Base-by-base conservation (phyloP, 495 filamentous ascomycete species). In the Hypoxylon intermedium region DNA sequence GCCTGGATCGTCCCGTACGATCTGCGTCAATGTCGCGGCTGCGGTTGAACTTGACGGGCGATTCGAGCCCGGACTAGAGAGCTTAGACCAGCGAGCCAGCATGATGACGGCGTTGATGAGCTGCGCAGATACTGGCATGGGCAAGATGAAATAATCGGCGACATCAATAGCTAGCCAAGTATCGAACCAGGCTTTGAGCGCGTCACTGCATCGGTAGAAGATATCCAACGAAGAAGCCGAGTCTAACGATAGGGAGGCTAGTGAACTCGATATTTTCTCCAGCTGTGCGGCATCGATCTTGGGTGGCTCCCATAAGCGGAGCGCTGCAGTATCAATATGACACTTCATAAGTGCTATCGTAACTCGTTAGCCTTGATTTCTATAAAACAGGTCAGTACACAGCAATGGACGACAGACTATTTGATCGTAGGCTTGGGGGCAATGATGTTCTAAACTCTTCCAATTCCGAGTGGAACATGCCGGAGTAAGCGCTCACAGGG, bases 181-280 rank as follows among this genome's bases (percentile, higher is more conserved):
- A 20, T 74, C 72, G 59, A 78, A 74, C 75, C 75, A 79, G 5
- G 59, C 31, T 41, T 69, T 68, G 24, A 78, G 63, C 15, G 68
- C 69, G 36, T 59, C 53, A 42, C 58, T 69, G 47, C 63, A 71
- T 7, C 58, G 60, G 21, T 68, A 71, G 47, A 76, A 70, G 16
- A 68, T 60, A 49, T 76, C 73, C 38, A 69, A 56, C n/a, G 63
- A 60, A 37, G 71, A 65, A 33, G 66, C 60, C 15, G 58, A 58
- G 41, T 59, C 66, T 16, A 67, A 31, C 15, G 62, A 65, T 40
- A 73, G 56, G 24, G 70, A 72, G 7, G 70, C 58, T n/a, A 76
- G 50, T 0, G 72, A 70, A 37, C 67, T 65, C 47, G 71, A 69
- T 55, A 72, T 52, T 11, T 56, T 65, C 45, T 67, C 62, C 24